These are phyloP conservation scores for Orbilia ellipsospora DNA, from an alignment of 2,329 filamentous ascomycete species.

Conservation along the genomic window DNA sequence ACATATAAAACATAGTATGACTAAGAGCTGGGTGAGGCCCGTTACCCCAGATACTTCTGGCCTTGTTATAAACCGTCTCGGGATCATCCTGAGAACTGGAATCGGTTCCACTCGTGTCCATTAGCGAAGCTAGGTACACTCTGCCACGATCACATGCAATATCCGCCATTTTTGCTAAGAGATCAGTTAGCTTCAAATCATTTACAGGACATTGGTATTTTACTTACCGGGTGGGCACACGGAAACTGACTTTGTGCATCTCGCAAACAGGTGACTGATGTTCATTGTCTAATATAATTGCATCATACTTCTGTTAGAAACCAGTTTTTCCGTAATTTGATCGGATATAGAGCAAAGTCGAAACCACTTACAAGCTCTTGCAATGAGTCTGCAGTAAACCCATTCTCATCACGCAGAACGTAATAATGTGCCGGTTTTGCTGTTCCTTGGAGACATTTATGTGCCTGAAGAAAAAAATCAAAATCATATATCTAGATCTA, in stretches of 20 bases:
- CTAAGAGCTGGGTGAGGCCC: slow-evolving; percentile 17
- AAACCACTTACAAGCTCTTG: slow-evolving; percentile 21
- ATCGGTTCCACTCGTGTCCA: slow-evolving; percentile 24
- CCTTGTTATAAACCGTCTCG: slow-evolving; percentile 13
- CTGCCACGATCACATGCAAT: slow-evolving; percentile 35
- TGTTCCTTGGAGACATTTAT: slow-evolving; percentile 84
- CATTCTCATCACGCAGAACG: slow-evolving; percentile 64
- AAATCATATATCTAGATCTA: slow-evolving; percentile 66
- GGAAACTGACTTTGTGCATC: slow-evolving; percentile 88
- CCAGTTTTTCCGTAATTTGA: not conserved
- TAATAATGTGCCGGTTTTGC: slow-evolving; percentile 86
- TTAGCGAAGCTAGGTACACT: slow-evolving; percentile 24
- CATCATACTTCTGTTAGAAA: not conserved
- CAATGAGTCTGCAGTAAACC: slow-evolving; percentile 21
- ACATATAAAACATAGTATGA: slow-evolving; percentile 38
- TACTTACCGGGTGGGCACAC: slow-evolving; percentile 75
- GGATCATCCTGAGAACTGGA: not conserved
- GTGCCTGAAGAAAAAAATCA: slow-evolving; percentile 88
- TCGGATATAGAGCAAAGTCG: not conserved
- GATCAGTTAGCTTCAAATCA: not conserved
- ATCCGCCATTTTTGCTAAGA: slow-evolving; percentile 38
- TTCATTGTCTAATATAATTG: slow-evolving; percentile 71
- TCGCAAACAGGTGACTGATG: slow-evolving; percentile 83
- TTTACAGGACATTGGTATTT: not conserved
- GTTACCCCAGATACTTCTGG: slow-evolving; percentile 17